These are phyloP conservation scores for Mycena indigotica DNA, from an alignment of 768 basidiomycete species.

Conservation along the genomic window DNA sequence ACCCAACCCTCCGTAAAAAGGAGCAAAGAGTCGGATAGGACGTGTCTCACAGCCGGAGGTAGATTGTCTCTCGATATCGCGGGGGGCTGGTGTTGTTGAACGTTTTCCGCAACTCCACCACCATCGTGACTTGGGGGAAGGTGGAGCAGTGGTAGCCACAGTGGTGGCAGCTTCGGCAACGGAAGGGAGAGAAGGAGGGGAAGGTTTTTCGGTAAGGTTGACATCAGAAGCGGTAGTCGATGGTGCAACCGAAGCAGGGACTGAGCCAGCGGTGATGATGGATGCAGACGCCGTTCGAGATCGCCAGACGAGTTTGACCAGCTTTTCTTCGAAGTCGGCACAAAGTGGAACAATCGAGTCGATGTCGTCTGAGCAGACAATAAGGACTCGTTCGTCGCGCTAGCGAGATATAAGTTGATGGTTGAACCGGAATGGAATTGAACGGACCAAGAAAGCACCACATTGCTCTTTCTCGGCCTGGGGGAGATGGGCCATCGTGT, in stretches of 20 bases:
- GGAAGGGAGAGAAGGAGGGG: constrained; percentile 24
- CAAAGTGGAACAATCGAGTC: constrained; percentile 78
- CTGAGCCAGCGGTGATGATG: constrained; percentile 40
- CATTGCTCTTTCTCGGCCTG: constrained; percentile 90
- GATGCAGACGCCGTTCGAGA: constrained; percentile 43
- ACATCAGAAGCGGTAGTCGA: constrained; percentile 55
- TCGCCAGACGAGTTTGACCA: constrained; percentile 60
- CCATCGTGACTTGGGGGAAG: constrained; percentile 28
- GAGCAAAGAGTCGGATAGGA: constrained; percentile 66
- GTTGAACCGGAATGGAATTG: background rate
- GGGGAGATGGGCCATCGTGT: constrained; percentile 65
- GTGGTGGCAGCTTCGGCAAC: constrained; percentile 31
- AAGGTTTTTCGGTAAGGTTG: constrained; percentile 54
- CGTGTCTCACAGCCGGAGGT: constrained; percentile 37
- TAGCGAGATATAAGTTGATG: constrained; percentile 30
- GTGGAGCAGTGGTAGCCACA: constrained; percentile 28
- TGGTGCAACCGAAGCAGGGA: constrained; percentile 42
- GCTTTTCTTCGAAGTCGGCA: constrained; percentile 70
- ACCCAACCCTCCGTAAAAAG: constrained; percentile 72
- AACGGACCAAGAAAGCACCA: constrained; percentile 79
- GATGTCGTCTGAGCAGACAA: constrained; percentile 84
- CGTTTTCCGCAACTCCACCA: constrained; percentile 47
- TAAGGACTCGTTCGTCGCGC: constrained; percentile 82
- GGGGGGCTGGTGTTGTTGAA: constrained; percentile 30
- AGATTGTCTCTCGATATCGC: constrained; percentile 56